Conservation (phyloP, 2,329 filamentous ascomycete species). For the Anisogramma anomala region DNA sequence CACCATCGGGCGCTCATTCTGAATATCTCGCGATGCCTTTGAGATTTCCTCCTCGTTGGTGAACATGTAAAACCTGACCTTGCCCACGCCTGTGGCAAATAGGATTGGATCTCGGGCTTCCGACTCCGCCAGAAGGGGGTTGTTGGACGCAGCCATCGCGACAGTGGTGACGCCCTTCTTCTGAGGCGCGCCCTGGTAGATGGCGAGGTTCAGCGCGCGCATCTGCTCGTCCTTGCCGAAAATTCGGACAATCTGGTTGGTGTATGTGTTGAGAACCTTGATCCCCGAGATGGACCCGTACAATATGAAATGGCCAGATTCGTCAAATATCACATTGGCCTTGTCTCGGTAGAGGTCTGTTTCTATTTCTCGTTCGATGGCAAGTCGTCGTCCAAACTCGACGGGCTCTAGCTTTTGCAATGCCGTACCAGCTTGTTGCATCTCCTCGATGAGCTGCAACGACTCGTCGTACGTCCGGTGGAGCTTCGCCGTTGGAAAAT, state of each 20-base stretch:
- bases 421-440: conserved; percentile 88
- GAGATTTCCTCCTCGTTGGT: conserved; percentile 77
- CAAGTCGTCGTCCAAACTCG: conserved; percentile 82
- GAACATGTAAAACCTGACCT: conserved; percentile 95
- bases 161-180: conserved; percentile 90
- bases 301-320: conserved; percentile 87
- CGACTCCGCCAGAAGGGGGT: conserved; percentile 85
- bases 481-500: conserved; percentile 80
- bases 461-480: conserved; percentile 94
- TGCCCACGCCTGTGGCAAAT: conserved; percentile 70
- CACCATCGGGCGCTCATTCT: conserved; percentile 81
- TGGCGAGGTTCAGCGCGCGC: conserved; percentile 65
- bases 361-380: conserved; percentile 77
- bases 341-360: conserved; percentile 54
- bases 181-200: conserved; percentile 93
- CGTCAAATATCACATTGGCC: conserved; percentile 85
- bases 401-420: conserved; percentile 73
- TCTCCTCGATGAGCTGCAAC: conserved; percentile 74
- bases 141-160: conserved; percentile 91
- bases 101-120: conserved; percentile 85
- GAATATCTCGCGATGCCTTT: conserved; percentile 77
- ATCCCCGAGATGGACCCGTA: conserved; percentile 87
- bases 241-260: conserved; percentile 81
- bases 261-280: conserved; percentile 93
- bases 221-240: conserved; percentile 87